A percentile compares a stretch with the other conserved stretches of the same genome.
Evolutionary conservation across 164 flowering plant genomes (phyloP).

Genomic region (Magnolia kwangsiensis): DNA sequence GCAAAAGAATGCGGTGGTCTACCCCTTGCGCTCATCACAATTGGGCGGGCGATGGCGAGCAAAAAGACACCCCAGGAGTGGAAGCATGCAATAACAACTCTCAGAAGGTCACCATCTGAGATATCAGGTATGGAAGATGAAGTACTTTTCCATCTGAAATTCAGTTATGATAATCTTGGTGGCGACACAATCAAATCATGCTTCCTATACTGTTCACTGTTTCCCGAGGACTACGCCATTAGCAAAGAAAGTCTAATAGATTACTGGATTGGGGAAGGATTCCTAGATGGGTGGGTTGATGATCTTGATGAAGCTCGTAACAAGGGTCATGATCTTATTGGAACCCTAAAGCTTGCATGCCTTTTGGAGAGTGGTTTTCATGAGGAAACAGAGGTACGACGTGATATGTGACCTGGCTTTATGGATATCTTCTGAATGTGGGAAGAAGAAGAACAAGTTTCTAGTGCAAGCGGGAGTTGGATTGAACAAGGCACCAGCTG

Average conservation of each 20-base stretch:
- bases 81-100: slow-evolving; percentile 7
- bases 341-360: slow-evolving; percentile 13
- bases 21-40: slow-evolving; percentile 10
- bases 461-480: slow-evolving; percentile 5
- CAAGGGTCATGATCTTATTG: slow-evolving; percentile 9
- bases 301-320: slow-evolving; percentile 4
- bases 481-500: not conserved
- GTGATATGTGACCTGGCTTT: slow-evolving; percentile 9
- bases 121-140: slow-evolving; percentile 1
- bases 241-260: slow-evolving; percentile 7
- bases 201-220: slow-evolving; percentile 13
- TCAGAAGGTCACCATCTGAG: not conserved
- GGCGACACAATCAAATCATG: not conserved
- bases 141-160: slow-evolving; percentile 5
- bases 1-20: slow-evolving; percentile 9
- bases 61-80: slow-evolving; percentile 3
- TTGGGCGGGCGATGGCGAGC: slow-evolving; percentile 13
- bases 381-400: slow-evolving; percentile 11
- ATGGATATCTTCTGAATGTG: slow-evolving; percentile 15
- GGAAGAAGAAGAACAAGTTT: not conserved
- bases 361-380: slow-evolving; percentile 9
- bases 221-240: slow-evolving; percentile 11
- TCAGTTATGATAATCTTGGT: slow-evolving; percentile 14
- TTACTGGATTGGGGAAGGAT: slow-evolving; percentile 16
- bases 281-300: slow-evolving; percentile 6